These are phyloP conservation scores for Leptographium flavum DNA, from an alignment of 2,329 filamentous ascomycete species.

Conservation along the genomic window DNA sequence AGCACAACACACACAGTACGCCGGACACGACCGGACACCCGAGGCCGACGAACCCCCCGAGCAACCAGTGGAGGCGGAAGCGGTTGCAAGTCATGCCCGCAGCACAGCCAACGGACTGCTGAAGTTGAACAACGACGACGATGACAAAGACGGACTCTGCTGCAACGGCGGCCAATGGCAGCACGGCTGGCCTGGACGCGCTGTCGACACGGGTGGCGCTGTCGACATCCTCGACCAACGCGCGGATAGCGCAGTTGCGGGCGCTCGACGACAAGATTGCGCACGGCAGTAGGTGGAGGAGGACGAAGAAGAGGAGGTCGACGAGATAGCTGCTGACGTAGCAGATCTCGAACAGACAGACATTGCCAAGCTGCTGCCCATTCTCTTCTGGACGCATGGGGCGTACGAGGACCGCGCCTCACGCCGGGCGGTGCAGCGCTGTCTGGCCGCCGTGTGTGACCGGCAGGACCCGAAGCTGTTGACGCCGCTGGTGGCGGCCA, in stretches of 20 bases:
- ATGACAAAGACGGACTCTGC: conserved; percentile 24
- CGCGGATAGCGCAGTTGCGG: conserved; percentile 39
- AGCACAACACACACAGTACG: neutral
- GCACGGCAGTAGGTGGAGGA: conserved; percentile 32
- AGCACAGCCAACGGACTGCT: neutral
- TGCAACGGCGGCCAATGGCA: conserved; percentile 22
- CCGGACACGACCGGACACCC: neutral
- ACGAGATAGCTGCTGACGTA: neutral
- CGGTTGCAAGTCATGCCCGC: conserved; percentile 8
- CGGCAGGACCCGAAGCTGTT: conserved; percentile 43
- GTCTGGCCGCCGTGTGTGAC: conserved; percentile 51
- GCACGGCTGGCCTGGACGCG: conserved; percentile 5
- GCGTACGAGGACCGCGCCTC: conserved; percentile 79
- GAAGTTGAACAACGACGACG: conserved; percentile 28
- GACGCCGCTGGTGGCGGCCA: conserved; percentile 46
- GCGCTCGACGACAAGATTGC: conserved; percentile 41
- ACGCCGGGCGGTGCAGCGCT: conserved; percentile 68
- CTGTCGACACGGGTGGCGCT: conserved; percentile 24
- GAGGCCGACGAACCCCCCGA: neutral
- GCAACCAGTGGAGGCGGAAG: neutral
- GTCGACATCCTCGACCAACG: conserved; percentile 46
- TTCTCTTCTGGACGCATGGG: conserved; percentile 77
- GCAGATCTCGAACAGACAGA: conserved; percentile 33
- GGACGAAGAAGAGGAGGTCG: neutral
- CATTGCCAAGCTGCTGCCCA: conserved; percentile 43